These are phyloP conservation scores for Candida coquimbonensis DNA, from an alignment of 805 yeast species.

Conservation along the genomic window DNA sequence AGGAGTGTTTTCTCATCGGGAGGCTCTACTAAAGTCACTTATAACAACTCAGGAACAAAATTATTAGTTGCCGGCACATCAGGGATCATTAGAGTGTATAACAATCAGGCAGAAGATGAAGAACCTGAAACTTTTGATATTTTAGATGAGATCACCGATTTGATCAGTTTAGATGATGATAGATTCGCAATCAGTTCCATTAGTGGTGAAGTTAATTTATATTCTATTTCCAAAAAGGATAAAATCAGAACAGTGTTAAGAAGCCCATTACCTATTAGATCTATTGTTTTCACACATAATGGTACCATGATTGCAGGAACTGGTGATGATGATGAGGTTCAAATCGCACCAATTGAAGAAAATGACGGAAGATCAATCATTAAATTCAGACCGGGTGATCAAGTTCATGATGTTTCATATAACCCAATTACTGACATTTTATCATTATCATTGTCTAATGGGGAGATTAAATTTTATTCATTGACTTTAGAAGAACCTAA, in stretches of 20 bases:
- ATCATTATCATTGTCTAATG: slow-evolving; percentile 53
- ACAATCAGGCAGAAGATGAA: slow-evolving; percentile 13
- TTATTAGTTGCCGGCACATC: slow-evolving; percentile 19
- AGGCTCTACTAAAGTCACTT: slow-evolving; percentile 14
- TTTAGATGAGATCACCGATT: slow-evolving; percentile 16
- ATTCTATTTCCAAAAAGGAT: slow-evolving; percentile 12
- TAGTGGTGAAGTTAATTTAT: slow-evolving; percentile 21
- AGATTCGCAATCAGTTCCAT: slow-evolving; percentile 17
- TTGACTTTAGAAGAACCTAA: slow-evolving; percentile 48
- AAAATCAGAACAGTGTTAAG: slow-evolving; percentile 14
- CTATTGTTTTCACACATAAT: slow-evolving; percentile 50
- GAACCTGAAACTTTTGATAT: slow-evolving; percentile 23
- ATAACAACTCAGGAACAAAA: slow-evolving; percentile 14
- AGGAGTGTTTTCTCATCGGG: slow-evolving; percentile 20
- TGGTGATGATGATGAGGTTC: slow-evolving; percentile 59
- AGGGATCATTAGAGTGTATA: slow-evolving; percentile 19
- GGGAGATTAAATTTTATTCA: slow-evolving; percentile 47
- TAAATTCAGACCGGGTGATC: slow-evolving; percentile 41
- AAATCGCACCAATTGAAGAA: slow-evolving; percentile 36
- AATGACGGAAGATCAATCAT: slow-evolving; percentile 13
- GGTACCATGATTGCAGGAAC: slow-evolving; percentile 54
- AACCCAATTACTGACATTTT: slow-evolving; percentile 49
- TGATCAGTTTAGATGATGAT: slow-evolving; percentile 12
- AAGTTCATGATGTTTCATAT: slow-evolving; percentile 48
- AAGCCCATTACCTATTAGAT: slow-evolving; percentile 34